Evolutionary conservation across 1,284 basidiomycete genomes (phyloP).

Genomic region (Ganoderma resinaceum): DNA sequence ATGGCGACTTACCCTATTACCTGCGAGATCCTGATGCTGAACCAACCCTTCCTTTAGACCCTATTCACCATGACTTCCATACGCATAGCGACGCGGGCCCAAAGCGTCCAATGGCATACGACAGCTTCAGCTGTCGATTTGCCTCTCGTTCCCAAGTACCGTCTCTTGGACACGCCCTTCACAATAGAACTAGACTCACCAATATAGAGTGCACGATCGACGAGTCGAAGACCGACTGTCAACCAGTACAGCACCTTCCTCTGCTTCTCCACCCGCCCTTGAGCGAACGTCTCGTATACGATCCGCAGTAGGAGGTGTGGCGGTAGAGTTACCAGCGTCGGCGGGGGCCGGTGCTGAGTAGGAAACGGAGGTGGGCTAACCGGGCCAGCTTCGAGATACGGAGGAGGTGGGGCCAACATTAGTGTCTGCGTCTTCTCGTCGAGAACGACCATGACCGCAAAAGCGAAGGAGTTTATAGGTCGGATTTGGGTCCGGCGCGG

Average conservation of each 20-base stretch:
- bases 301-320: conserved; percentile 67
- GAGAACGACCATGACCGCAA: conserved; percentile 50
- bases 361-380: conserved; percentile 45
- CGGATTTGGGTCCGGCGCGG: not conserved
- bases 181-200: conserved; percentile 46
- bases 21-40: not conserved
- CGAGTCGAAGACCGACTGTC: conserved; percentile 63
- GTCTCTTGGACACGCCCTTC: not conserved
- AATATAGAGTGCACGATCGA: conserved; percentile 68
- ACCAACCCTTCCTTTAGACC: not conserved
- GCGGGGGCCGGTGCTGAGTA: conserved; percentile 24
- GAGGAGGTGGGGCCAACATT: conserved; percentile 50
- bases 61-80: not conserved
- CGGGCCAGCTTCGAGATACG: conserved; percentile 40
- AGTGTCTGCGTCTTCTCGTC: conserved; percentile 57
- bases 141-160: not conserved
- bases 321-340: conserved; percentile 52
- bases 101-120: not conserved
- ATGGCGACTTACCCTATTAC: not conserved
- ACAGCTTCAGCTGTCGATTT: not conserved
- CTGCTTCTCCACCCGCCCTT: conserved; percentile 55
- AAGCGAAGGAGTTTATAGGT: conserved; percentile 23
- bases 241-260: conserved; percentile 76
- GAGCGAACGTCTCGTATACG: conserved; percentile 65
- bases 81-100: not conserved